A percentile compares a stretch with the other conserved stretches of the same genome.
These are phyloP conservation scores for Mycena vulgaris DNA, from an alignment of 768 basidiomycete species.

Conservation along the genomic window DNA sequence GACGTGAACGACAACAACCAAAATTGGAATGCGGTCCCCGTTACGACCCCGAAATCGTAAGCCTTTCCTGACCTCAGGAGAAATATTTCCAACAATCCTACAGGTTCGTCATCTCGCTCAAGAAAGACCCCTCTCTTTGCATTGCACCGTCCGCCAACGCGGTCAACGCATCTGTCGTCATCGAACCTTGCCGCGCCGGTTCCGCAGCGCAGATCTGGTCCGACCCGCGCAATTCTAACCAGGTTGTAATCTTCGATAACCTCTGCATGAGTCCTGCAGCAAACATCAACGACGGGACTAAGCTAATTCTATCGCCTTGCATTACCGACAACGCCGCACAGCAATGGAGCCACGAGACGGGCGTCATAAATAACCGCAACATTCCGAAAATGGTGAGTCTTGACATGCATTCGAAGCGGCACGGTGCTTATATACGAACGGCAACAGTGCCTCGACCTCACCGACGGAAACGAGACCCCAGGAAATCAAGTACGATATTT, in stretches of 20 bases:
- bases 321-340: not conserved
- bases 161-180: constrained; percentile 13
- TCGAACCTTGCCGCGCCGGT: constrained; percentile 11
- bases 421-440: no score
- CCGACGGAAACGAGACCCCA: not conserved
- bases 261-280: constrained; percentile 3
- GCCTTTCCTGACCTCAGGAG: not conserved
- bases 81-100: not conserved
- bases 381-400: not conserved
- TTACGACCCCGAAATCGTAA: constrained; percentile 20
- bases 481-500: not conserved
- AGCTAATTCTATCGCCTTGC: constrained; percentile 10
- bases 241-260: constrained; percentile 2
- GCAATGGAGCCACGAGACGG: not conserved
- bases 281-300: not conserved
- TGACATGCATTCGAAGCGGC: no score
- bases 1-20: constrained; percentile 23
- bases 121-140: constrained; percentile 23
- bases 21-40: constrained; percentile 8
- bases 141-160: constrained; percentile 16
- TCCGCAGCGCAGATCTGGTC: not conserved
- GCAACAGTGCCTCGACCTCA: constrained; percentile 12
- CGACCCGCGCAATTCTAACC: not conserved
- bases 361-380: not conserved
- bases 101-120: constrained; percentile 20